Percentiles rank a stretch among this genome's conserved stretches.
phyloP scores from a whole-genome alignment of 495 filamentous ascomycete genomes.

The Aspergillus nidulans region DNA sequence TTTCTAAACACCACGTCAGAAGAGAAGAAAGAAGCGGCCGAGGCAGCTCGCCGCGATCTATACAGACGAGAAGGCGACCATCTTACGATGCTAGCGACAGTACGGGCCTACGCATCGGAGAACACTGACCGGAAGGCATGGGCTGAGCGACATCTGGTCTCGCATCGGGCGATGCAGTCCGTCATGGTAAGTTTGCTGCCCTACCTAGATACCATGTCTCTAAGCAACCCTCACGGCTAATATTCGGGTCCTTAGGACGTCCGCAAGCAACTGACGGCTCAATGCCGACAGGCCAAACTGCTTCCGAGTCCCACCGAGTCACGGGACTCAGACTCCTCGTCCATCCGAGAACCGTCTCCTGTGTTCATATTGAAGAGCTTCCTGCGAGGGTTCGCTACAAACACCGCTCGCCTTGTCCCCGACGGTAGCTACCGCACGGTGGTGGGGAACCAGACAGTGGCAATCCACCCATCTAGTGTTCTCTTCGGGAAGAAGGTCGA shows the following conservation, averaged over 20 bases:
- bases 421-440: conserved; percentile 85
- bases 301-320: conserved; percentile 23
- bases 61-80: conserved; percentile 84
- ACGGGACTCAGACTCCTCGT: conserved; percentile 1
- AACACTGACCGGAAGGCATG: conserved; percentile 68
- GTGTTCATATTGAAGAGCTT: conserved; percentile 71
- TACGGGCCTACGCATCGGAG: conserved; percentile 76
- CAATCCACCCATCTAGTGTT: conserved; percentile 84
- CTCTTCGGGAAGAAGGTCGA: conserved; percentile 84
- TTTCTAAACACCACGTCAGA: conserved; percentile 78
- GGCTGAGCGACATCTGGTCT: conserved; percentile 73
- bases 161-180: conserved; percentile 75
- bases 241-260: conserved; percentile 53
- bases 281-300: conserved; percentile 49
- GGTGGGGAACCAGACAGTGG: conserved; percentile 76
- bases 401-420: conserved; percentile 75
- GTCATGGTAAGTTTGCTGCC: conserved; percentile 57
- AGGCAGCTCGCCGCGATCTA: conserved; percentile 66
- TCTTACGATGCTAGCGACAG: conserved; percentile 76
- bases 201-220: not conserved
- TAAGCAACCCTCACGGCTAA: not conserved
- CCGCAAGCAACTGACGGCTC: conserved; percentile 75
- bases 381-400: conserved; percentile 71
- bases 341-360: conserved; percentile 29
- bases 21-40: conserved; percentile 73